Percentiles rank a stretch among this genome's conserved stretches.
Evolutionary conservation across 495 filamentous ascomycete species (phyloP).

Genomic region (Tirmania nivea): DNA sequence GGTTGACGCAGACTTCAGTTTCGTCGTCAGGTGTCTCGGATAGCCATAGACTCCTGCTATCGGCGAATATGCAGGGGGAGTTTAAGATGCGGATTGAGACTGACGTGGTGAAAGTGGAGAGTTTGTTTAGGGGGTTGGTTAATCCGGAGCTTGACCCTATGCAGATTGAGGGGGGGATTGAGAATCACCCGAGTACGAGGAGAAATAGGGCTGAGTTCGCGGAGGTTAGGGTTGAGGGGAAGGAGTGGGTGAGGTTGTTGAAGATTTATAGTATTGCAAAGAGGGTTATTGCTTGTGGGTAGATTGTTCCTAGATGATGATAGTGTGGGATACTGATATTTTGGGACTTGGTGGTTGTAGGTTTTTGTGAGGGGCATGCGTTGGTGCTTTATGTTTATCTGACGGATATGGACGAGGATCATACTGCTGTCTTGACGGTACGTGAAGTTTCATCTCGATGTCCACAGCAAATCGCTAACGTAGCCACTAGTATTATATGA

Average conservation of each 20-base stretch:
- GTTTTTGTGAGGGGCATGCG: conserved; percentile 49
- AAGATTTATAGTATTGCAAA: conserved; percentile 76
- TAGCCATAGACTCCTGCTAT: conserved; percentile 49
- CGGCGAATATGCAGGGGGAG: conserved; percentile 80
- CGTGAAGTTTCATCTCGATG: conserved; percentile 11
- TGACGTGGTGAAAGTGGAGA: conserved; percentile 59
- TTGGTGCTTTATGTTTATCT: conserved; percentile 86
- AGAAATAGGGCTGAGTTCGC: conserved; percentile 50
- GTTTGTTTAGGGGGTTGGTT: conserved; percentile 55
- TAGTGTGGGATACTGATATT: not conserved
- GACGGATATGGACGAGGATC: conserved; percentile 39
- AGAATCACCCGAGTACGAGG: conserved; percentile 51
- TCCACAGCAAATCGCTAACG: no score
- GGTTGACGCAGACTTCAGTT: conserved; percentile 31
- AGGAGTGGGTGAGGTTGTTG: conserved; percentile 74
- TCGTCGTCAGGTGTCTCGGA: conserved; percentile 10
- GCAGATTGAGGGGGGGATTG: conserved; percentile 40
- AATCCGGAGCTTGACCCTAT: conserved; percentile 66
- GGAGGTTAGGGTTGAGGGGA: conserved; percentile 69
- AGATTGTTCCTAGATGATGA: not conserved
- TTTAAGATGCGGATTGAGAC: conserved; percentile 53
- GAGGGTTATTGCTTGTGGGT: conserved; percentile 64
- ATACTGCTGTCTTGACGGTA: conserved; percentile 59
- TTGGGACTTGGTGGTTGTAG: conserved; percentile 4
- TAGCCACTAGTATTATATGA: conserved; percentile 35